Evolutionary conservation across 2,329 filamentous ascomycete genomes (phyloP).

Genomic region (Ceratocystis lukuohia): DNA sequence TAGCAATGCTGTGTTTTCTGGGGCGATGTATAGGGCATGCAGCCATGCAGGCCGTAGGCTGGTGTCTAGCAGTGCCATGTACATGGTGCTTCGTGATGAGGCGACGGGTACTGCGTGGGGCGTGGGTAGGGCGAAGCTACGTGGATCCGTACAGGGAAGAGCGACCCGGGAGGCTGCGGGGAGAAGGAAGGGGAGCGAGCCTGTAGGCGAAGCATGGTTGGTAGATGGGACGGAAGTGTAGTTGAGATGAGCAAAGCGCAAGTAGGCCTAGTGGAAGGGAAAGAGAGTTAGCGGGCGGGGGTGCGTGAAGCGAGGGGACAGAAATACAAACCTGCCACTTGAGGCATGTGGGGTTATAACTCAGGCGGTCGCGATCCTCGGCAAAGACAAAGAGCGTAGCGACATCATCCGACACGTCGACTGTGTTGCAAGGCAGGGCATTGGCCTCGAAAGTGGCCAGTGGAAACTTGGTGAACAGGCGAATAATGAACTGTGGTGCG

Average conservation of each 20-base stretch:
- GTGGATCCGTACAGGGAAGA: constrained; percentile 37
- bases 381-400: constrained; percentile 66
- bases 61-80: constrained; percentile 62
- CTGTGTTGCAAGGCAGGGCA: constrained; percentile 51
- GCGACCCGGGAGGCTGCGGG: constrained; percentile 31
- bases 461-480: constrained; percentile 74
- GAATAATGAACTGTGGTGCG: constrained; percentile 63
- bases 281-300: constrained; percentile 15
- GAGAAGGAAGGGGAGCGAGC: constrained; percentile 76
- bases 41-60: constrained; percentile 77
- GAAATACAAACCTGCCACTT: constrained; percentile 72
- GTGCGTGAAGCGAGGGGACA: neutral
- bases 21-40: constrained; percentile 66
- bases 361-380: constrained; percentile 50
- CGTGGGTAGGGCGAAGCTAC: constrained; percentile 44
- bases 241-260: constrained; percentile 60
- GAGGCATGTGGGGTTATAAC: constrained; percentile 83
- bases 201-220: constrained; percentile 86
- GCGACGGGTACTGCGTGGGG: constrained; percentile 26
- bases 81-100: constrained; percentile 50
- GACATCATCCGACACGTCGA: constrained; percentile 28
- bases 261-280: constrained; percentile 49
- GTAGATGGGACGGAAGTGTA: constrained; percentile 59
- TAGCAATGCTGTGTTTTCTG: constrained; percentile 55
- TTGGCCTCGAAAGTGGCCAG: constrained; percentile 63